Evolutionary conservation across 2,329 filamentous ascomycete species (phyloP).

Genomic region (Diaporthe nobilis): DNA sequence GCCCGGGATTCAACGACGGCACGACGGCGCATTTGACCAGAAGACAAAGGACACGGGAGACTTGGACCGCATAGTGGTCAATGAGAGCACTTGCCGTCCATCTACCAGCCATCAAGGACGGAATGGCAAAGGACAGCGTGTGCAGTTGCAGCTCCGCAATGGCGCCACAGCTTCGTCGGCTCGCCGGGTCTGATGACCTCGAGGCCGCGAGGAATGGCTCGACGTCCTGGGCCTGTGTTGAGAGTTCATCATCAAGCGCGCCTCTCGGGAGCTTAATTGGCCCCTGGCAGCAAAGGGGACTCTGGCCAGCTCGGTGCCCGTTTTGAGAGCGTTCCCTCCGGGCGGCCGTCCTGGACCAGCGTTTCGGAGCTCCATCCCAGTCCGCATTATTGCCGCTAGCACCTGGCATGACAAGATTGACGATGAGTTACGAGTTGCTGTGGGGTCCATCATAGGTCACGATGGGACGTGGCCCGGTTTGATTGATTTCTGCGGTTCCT

Average conservation of each 20-base stretch:
- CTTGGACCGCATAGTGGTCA: not conserved
- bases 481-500: constrained; percentile 41
- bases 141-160: constrained; percentile 23
- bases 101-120: not conserved
- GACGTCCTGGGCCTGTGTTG: constrained; percentile 11
- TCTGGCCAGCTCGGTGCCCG: not conserved
- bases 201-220: constrained; percentile 26
- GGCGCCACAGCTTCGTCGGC: constrained; percentile 13
- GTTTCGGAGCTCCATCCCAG: constrained; percentile 37
- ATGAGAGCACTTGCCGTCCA: not conserved
- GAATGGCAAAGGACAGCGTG: constrained; percentile 26
- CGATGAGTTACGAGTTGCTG: constrained; percentile 36
- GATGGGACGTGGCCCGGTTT: constrained; percentile 40
- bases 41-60: constrained; percentile 5
- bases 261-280: constrained; percentile 38
- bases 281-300: not conserved
- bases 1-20: constrained; percentile 20
- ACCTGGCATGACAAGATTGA: constrained; percentile 35
- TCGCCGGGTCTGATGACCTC: constrained; percentile 16
- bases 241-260: constrained; percentile 28
- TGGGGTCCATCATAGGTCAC: constrained; percentile 36
- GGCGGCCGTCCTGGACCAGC: constrained; percentile 10
- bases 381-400: constrained; percentile 22
- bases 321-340: constrained; percentile 27
- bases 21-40: constrained; percentile 1